Conservation (phyloP, 306 rosid species). For the Biancaea sappan region DNA sequence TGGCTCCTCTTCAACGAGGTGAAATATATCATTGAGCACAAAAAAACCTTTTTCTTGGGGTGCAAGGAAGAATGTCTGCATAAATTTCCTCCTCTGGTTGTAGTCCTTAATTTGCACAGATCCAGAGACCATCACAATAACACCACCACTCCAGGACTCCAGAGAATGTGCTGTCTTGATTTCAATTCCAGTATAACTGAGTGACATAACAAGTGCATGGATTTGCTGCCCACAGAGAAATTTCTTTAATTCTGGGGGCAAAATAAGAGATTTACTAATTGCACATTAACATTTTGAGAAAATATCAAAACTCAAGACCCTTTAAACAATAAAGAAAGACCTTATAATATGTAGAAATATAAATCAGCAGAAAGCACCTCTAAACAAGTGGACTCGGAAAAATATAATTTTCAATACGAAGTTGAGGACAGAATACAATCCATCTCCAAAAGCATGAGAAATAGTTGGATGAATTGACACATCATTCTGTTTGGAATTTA, state of each 20-base stretch:
- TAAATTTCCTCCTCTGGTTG: conserved; percentile 74
- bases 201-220: conserved; percentile 85
- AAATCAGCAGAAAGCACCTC: neutral
- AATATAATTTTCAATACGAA: neutral
- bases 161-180: conserved; percentile 79
- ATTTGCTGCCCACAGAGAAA: conserved; percentile 73
- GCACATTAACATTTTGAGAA: conserved; percentile 19
- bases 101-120: conserved; percentile 74
- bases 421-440: neutral
- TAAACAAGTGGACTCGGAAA: neutral
- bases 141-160: conserved; percentile 97
- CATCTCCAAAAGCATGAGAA: neutral
- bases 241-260: conserved; percentile 19
- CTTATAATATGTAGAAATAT: conserved; percentile 18
- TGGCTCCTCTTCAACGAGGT: conserved; percentile 79
- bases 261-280: conserved; percentile 25
- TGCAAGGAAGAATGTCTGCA: conserved; percentile 94
- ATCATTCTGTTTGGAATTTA: neutral
- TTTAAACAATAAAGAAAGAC: conserved; percentile 15
- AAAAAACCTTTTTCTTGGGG: conserved; percentile 96
- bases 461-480: neutral
- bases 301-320: neutral
- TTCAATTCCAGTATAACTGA: conserved; percentile 79
- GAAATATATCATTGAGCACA: conserved; percentile 88
- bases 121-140: conserved; percentile 93